Evolutionary conservation across 345 rosid genomes (phyloP).

Genomic region (Arabidopsis suecica): DNA sequence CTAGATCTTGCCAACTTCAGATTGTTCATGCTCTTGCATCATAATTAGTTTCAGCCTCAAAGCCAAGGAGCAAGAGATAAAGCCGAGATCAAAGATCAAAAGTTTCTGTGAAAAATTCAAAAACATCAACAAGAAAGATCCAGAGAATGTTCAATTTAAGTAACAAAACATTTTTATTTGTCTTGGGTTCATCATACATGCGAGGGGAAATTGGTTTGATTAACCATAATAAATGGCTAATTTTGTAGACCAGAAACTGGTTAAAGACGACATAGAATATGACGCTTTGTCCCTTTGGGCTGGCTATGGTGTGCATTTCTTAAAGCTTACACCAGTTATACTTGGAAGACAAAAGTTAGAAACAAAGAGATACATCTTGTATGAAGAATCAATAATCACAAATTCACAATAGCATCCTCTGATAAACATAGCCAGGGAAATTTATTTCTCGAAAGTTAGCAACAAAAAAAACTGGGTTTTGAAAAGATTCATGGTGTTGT

Average conservation of each 20-base stretch:
- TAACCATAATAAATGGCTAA: conserved; percentile 22
- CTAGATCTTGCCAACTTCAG: conserved; percentile 25
- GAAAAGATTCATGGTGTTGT: conserved; percentile 16
- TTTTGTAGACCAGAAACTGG: conserved; percentile 25
- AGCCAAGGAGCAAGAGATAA: not conserved
- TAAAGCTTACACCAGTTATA: conserved; percentile 10
- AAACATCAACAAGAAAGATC: not conserved
- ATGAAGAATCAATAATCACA: conserved; percentile 6
- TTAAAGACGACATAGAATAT: conserved; percentile 12
- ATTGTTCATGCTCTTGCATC: conserved; percentile 13
- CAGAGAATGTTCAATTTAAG: not conserved
- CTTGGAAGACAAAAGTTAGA: conserved; percentile 7
- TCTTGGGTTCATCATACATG: not conserved
- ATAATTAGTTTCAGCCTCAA: conserved; percentile 13
- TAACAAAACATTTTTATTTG: not conserved
- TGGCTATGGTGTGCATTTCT: not conserved
- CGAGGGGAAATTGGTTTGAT: not conserved
- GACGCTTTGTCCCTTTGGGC: not conserved
- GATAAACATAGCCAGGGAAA: conserved; percentile 19
- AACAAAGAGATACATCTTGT: conserved; percentile 9
- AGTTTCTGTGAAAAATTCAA: conserved; percentile 1
- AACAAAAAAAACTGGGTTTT: not conserved
- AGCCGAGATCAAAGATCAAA: conserved; percentile 7
- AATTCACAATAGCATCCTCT: conserved; percentile 32
- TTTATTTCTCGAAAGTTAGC: conserved; percentile 32